Conservation (phyloP, 140 eudicot genomes). For the Flaveria floridana region DNA sequence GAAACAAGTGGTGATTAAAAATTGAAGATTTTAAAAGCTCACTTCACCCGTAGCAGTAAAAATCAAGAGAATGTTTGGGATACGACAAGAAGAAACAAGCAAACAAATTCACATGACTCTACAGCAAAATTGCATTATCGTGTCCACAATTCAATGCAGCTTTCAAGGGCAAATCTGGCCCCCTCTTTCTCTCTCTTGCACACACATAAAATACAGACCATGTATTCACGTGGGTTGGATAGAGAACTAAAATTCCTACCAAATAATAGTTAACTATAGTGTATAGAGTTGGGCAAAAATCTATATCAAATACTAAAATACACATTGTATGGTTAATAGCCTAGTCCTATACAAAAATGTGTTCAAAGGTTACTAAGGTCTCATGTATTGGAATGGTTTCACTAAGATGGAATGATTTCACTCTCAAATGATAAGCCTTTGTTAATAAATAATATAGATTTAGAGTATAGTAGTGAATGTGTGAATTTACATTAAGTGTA, state of each 20-base stretch:
- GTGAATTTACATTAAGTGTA: no score
- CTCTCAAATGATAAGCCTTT: no score
- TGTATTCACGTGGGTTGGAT: conserved; percentile 34
- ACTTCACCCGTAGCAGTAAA: conserved; percentile 32
- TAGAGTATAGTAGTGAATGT: no score
- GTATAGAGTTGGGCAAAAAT: background rate
- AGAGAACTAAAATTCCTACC: conserved; percentile 22
- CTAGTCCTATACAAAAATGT: no score
- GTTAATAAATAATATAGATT: no score
- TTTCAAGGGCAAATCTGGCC: conserved; percentile 33
- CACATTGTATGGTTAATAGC: no score
- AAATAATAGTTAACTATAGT: conserved; percentile 13
- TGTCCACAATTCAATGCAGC: conserved; percentile 33
- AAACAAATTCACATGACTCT: conserved; percentile 40
- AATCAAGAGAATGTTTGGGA: conserved; percentile 43
- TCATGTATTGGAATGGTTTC: no score
- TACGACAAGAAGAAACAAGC: conserved; percentile 36
- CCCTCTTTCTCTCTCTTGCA: background rate
- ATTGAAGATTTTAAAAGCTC: conserved; percentile 14
- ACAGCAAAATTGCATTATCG: conserved; percentile 26
- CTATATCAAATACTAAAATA: conserved; percentile 21
- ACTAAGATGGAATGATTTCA: no score
- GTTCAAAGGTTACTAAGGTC: no score
- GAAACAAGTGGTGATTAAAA: conserved; percentile 14
- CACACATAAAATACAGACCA: conserved; percentile 10